A percentile compares a stretch with the other conserved stretches of the same genome.
Evolutionary conservation across 805 yeast genomes (phyloP).

Genomic region (Kodamaea kaohsiungensis): DNA sequence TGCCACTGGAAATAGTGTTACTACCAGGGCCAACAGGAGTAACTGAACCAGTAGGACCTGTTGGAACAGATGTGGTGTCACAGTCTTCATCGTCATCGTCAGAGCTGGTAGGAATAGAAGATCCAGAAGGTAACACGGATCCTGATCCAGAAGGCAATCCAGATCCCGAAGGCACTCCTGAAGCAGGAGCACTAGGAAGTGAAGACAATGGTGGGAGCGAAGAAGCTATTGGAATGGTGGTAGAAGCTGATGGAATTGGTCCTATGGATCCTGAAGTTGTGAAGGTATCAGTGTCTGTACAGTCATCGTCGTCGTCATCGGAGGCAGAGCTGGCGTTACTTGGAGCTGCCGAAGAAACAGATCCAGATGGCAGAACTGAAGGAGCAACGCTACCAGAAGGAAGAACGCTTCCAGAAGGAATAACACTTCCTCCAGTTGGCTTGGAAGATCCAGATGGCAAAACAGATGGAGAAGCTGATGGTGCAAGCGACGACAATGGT

Average conservation of each 20-base stretch:
- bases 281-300: slow-evolving; percentile 4
- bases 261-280: slow-evolving; percentile 3
- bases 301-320: slow-evolving; percentile 9
- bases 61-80: slow-evolving; percentile 4
- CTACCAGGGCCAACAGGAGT: neutral
- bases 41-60: slow-evolving; percentile 3
- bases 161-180: neutral
- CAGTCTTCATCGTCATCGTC: slow-evolving; percentile 6
- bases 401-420: neutral
- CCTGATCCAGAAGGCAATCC: neutral
- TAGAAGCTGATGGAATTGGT: slow-evolving; percentile 1
- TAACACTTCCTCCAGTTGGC: too few relatives aligned
- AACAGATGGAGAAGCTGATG: neutral
- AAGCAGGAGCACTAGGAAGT: neutral
- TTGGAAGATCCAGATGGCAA: slow-evolving; percentile 1
- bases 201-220: neutral
- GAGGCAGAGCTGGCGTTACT: neutral
- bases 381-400: neutral
- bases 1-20: slow-evolving; percentile 2
- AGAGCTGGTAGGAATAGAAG: neutral
- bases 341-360: neutral
- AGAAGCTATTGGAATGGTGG: slow-evolving; percentile 1
- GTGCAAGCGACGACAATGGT: neutral
- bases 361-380: neutral
- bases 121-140: neutral